These are phyloP conservation scores for Cyphellophora attinorum DNA, from an alignment of 2,329 filamentous ascomycete genomes.

Conservation along the genomic window DNA sequence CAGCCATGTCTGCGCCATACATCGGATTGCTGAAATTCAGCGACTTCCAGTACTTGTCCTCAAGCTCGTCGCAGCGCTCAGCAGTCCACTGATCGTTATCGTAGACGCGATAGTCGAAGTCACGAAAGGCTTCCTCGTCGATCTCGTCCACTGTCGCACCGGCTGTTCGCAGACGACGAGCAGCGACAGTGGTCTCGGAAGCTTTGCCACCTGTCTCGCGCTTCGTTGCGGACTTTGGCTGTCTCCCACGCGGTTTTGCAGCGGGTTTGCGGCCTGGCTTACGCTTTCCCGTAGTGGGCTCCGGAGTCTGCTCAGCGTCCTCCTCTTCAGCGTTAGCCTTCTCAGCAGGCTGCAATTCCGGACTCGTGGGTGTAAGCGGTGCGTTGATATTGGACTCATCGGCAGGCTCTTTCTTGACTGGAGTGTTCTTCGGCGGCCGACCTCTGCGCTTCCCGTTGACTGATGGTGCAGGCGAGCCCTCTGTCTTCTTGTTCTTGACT, in stretches of 20 bases:
- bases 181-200: slow-evolving; percentile 64
- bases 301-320: slow-evolving; percentile 20
- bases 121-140: slow-evolving; percentile 82
- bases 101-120: slow-evolving; percentile 84
- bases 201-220: slow-evolving; percentile 45
- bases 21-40: slow-evolving; percentile 89
- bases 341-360: slow-evolving; percentile 27
- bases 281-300: slow-evolving; percentile 21
- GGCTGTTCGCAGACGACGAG: slow-evolving; percentile 74
- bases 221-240: slow-evolving; percentile 43
- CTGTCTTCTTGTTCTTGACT: slow-evolving; percentile 35
- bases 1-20: slow-evolving; percentile 94
- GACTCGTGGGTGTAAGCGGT: slow-evolving; percentile 46
- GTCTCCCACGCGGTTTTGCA: slow-evolving; percentile 26
- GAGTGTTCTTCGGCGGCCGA: slow-evolving; percentile 31
- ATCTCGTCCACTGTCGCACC: slow-evolving; percentile 68
- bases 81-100: slow-evolving; percentile 75
- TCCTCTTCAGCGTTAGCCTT: slow-evolving; percentile 22
- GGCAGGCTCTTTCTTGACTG: slow-evolving; percentile 28
- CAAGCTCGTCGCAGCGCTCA: slow-evolving; percentile 87
- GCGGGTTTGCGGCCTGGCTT: slow-evolving; percentile 36
- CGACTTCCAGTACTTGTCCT: slow-evolving; percentile 94
- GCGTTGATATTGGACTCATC: slow-evolving; percentile 33
- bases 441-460: slow-evolving; percentile 33
- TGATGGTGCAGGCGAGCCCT: slow-evolving; percentile 28